Percentiles rank a stretch among this genome's conserved stretches.
These are phyloP conservation scores for Chaetomium cochliodes DNA, from an alignment of 495 filamentous ascomycete species.

Conservation along the genomic window DNA sequence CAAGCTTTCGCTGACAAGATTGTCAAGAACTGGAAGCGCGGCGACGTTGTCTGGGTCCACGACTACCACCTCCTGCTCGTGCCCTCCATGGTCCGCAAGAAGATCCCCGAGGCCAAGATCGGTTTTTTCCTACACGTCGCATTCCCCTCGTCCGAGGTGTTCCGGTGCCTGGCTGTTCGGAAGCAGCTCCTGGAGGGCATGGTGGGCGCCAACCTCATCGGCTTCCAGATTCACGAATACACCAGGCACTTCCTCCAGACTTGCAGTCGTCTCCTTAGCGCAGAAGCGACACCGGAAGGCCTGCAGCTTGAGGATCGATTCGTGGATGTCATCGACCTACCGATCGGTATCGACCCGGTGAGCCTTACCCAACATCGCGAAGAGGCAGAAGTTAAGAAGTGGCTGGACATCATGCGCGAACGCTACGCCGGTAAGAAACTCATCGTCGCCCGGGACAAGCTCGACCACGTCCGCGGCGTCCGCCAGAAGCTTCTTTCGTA, in stretches of 20 bases:
- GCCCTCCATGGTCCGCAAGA: conserved; percentile 84
- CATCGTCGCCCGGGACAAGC: conserved; percentile 89
- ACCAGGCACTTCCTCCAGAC: conserved; percentile 90
- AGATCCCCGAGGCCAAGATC: conserved; percentile 84
- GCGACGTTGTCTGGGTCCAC: conserved; percentile 89
- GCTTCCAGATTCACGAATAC: conserved; percentile 91
- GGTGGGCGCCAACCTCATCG: conserved; percentile 83
- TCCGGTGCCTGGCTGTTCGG: conserved; percentile 81
- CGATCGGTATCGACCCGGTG: conserved; percentile 81
- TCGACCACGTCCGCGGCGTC: conserved; percentile 86
- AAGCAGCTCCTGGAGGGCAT: conserved; percentile 85
- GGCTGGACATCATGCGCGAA: conserved; percentile 74
- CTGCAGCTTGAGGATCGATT: conserved; percentile 90
- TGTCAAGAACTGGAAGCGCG: conserved; percentile 84
- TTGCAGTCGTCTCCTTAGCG: conserved; percentile 79
- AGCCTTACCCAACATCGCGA: conserved; percentile 69
- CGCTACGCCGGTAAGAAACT: conserved; percentile 80
- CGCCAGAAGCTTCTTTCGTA: conserved; percentile 89
- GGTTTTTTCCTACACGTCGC: conserved; percentile 94
- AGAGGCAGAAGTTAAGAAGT: conserved; percentile 67
- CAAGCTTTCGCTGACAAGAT: conserved; percentile 87
- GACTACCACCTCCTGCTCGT: conserved; percentile 93
- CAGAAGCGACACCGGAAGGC: conserved; percentile 83
- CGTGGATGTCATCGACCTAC: conserved; percentile 73
- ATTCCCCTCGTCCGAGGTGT: conserved; percentile 93